A percentile compares a stretch with the other conserved stretches of the same genome.
Conservation (phyloP, 257 asterid species). For the Mentha longifolia region DNA sequence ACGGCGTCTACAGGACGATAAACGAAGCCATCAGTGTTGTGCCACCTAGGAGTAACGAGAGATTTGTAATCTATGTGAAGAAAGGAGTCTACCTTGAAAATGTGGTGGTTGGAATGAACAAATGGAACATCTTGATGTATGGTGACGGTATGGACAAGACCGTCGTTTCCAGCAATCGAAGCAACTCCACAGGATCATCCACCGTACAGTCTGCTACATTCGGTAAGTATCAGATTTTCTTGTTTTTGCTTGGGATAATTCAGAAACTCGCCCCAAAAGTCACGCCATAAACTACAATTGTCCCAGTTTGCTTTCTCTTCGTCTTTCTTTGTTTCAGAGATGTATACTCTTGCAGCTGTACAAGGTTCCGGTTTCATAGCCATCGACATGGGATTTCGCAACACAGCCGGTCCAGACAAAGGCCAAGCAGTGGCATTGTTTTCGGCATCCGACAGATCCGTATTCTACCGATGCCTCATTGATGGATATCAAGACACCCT, state of each 20-base stretch:
- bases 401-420: constrained; percentile 37
- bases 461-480: constrained; percentile 19
- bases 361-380: constrained; percentile 48
- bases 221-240: constrained; percentile 24
- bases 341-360: constrained; percentile 28
- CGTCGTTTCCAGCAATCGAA: constrained; percentile 34
- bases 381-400: constrained; percentile 42
- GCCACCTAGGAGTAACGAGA: constrained; percentile 19
- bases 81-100: constrained; percentile 40
- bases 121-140: constrained; percentile 37
- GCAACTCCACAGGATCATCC: constrained; percentile 1
- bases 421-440: constrained; percentile 49
- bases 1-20: constrained; percentile 39
- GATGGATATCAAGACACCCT: constrained; percentile 49
- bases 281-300: too few relatives aligned
- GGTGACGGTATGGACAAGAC: constrained; percentile 44
- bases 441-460: constrained; percentile 33
- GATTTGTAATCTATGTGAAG: constrained; percentile 41
- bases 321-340: not conserved
- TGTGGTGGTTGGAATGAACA: constrained; percentile 14
- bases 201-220: constrained; percentile 34
- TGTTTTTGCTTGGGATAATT: not conserved
- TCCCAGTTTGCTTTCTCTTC: not conserved
- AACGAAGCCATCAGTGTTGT: constrained; percentile 36
- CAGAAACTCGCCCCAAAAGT: too few relatives aligned